A percentile compares a stretch with the other conserved stretches of the same genome.
Evolutionary conservation across 805 yeast species (phyloP).

Genomic region (Tetrapisispora fleetii): DNA sequence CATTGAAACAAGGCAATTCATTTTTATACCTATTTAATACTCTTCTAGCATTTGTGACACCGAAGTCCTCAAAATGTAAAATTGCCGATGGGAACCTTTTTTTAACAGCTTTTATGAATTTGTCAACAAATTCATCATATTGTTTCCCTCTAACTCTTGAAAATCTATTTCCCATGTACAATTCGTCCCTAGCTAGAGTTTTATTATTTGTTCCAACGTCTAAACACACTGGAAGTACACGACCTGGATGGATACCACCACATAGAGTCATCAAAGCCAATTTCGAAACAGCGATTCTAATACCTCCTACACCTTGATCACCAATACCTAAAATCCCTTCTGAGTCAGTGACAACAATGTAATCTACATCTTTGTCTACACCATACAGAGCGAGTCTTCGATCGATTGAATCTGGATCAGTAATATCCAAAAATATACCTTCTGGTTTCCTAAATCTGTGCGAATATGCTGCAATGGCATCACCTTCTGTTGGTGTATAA

Average conservation of each 20-base stretch:
- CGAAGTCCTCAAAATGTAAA: constrained; percentile 94
- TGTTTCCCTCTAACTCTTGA: constrained; percentile 77
- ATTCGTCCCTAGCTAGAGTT: constrained; percentile 65
- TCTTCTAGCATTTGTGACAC: constrained; percentile 82
- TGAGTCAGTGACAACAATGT: constrained; percentile 90
- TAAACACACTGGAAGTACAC: constrained; percentile 81
- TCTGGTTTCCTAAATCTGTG: constrained; percentile 90
- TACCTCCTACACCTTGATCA: constrained; percentile 96
- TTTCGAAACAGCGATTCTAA: constrained; percentile 86
- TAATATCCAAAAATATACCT: constrained; percentile 87
- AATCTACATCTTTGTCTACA: constrained; percentile 82
- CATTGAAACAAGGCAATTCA: constrained; percentile 81
- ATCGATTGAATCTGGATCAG: constrained; percentile 70
- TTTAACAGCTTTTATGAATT: constrained; percentile 63
- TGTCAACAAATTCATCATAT: constrained; percentile 76
- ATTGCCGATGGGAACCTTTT: constrained; percentile 81
- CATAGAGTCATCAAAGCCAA: constrained; percentile 92
- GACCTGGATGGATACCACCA: constrained; percentile 95
- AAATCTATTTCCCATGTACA: constrained; percentile 87
- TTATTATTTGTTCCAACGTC: constrained; percentile 93
- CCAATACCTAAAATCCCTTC: constrained; percentile 97
- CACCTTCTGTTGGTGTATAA: constrained; percentile 89
- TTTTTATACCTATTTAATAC: constrained; percentile 67
- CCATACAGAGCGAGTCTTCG: constrained; percentile 56
- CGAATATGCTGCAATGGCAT: constrained; percentile 89